Evolutionary conservation across 2,329 filamentous ascomycete genomes (phyloP).

Genomic region (Emmonsia crescens): DNA sequence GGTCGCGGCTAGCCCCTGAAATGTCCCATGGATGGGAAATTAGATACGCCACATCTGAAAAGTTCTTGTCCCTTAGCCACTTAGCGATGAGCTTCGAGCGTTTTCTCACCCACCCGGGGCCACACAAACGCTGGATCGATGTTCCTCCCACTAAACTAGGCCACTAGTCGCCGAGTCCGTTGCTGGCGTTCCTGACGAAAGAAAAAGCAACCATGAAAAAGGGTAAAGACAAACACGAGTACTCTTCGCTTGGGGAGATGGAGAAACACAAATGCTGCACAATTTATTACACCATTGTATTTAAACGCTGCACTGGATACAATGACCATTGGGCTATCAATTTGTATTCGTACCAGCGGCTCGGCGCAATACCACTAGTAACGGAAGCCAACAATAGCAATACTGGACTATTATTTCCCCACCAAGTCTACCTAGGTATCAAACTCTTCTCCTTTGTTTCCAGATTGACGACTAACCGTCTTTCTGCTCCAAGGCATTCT

Average conservation of each 20-base stretch:
- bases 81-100: background rate
- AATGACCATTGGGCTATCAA: background rate
- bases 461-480: no score
- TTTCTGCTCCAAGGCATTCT: no score
- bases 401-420: no score
- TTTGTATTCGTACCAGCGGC: background rate
- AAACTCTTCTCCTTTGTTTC: no score
- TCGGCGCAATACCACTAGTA: background rate
- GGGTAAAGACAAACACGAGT: background rate
- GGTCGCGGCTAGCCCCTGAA: conserved; percentile 3
- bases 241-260: background rate
- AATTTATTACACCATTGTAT: background rate
- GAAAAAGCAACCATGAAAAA: background rate
- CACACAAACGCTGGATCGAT: background rate
- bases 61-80: background rate
- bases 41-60: conserved; percentile 14
- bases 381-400: background rate
- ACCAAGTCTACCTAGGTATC: no score
- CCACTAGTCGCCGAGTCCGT: background rate
- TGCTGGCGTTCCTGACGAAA: background rate
- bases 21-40: conserved; percentile 13
- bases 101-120: background rate
- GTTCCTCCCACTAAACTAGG: background rate
- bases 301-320: no score
- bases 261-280: background rate